Evolutionary conservation across 2,329 filamentous ascomycete species (phyloP).

Genomic region (Davidsoniella australis): DNA sequence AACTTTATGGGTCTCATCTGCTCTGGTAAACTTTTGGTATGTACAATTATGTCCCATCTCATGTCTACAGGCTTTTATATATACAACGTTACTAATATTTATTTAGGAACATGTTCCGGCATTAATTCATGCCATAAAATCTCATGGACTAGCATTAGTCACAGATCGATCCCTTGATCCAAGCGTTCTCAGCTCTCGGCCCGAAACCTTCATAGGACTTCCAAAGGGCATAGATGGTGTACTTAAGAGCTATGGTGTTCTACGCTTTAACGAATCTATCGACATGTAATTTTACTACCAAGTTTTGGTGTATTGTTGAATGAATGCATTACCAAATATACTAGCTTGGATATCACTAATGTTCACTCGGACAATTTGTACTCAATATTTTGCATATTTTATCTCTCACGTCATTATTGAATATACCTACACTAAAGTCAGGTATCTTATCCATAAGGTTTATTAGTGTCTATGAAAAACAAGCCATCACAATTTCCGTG

Average conservation of each 20-base stretch:
- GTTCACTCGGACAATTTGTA: too few relatives aligned
- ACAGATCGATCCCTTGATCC: constrained; percentile 56
- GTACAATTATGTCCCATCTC: constrained; percentile 19
- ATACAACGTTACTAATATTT: not conserved
- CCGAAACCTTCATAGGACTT: constrained; percentile 39
- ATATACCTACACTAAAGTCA: too few relatives aligned
- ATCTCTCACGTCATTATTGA: too few relatives aligned
- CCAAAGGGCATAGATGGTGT: constrained; percentile 78
- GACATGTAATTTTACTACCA: constrained; percentile 33
- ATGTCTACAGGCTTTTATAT: not conserved
- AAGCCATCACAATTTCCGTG: not conserved
- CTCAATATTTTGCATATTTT: too few relatives aligned
- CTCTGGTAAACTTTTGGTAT: constrained; percentile 67
- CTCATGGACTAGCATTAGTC: constrained; percentile 79
- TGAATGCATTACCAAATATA: too few relatives aligned
- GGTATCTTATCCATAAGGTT: not conserved
- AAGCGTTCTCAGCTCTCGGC: constrained; percentile 23
- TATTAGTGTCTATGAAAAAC: not conserved
- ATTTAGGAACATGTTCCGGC: constrained; percentile 81
- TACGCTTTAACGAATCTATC: constrained; percentile 87
- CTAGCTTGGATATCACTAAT: too few relatives aligned
- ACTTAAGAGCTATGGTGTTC: constrained; percentile 67
- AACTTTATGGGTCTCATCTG: constrained; percentile 98
- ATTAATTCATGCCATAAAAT: constrained; percentile 83
- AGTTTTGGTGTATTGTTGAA: not conserved